Evolutionary conservation across 371 early-diverging fungal genomes (phyloP).

Genomic region (Haplosporangium sp.): DNA sequence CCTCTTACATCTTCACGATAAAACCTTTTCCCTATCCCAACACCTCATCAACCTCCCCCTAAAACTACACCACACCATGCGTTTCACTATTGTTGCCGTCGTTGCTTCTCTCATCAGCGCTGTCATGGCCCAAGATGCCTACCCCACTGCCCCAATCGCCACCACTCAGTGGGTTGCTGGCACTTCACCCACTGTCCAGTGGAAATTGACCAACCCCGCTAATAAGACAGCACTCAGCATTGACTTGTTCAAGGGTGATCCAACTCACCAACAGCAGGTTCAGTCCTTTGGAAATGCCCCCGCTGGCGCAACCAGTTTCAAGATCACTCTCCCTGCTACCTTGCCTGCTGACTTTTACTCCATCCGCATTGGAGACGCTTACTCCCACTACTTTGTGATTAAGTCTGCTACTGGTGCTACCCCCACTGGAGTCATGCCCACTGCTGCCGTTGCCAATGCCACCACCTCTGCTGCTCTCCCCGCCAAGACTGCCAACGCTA

Average conservation of each 20-base stretch:
- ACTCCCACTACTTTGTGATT: slow-evolving; percentile 29
- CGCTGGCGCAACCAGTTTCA: slow-evolving; percentile 11
- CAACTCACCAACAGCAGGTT: slow-evolving; percentile 25
- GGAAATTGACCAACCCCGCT: slow-evolving; percentile 22
- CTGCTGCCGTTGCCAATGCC: slow-evolving; percentile 7
- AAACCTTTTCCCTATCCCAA: neutral
- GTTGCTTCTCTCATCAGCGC: slow-evolving; percentile 34
- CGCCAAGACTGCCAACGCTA: neutral
- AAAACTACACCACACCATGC: slow-evolving; percentile 28
- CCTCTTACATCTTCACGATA: neutral
- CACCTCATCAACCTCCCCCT: neutral
- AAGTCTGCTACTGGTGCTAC: slow-evolving; percentile 22
- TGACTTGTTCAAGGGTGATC: slow-evolving; percentile 41
- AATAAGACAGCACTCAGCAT: slow-evolving; percentile 13
- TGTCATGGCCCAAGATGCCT: slow-evolving; percentile 41
- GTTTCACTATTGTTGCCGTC: slow-evolving; percentile 29
- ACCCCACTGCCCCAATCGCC: slow-evolving; percentile 39
- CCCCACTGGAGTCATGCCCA: slow-evolving; percentile 35
- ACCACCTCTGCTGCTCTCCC: slow-evolving; percentile 6
- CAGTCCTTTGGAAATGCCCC: slow-evolving; percentile 7
- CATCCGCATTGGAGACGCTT: slow-evolving; percentile 34
- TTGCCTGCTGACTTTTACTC: slow-evolving; percentile 39
- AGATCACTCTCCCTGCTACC: slow-evolving; percentile 25
- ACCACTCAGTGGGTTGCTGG: slow-evolving; percentile 38
- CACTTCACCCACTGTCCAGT: slow-evolving; percentile 17